A percentile compares a stretch with the other conserved stretches of the same genome.
These are phyloP conservation scores for Gossypium herbaceum DNA, from an alignment of 345 rosid species.

Conservation along the genomic window DNA sequence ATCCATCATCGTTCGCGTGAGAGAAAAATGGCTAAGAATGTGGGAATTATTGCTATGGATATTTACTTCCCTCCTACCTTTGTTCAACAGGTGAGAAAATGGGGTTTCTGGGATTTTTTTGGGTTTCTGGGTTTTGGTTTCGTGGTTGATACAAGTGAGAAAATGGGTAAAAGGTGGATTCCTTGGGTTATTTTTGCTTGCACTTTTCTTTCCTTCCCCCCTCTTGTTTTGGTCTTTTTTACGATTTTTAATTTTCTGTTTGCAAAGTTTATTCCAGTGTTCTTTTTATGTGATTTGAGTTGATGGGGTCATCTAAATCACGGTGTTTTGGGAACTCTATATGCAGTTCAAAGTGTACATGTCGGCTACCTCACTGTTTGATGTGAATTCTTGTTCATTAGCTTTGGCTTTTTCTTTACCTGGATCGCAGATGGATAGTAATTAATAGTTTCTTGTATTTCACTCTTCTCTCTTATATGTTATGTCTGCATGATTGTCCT, in stretches of 20 bases:
- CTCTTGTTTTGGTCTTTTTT: background rate
- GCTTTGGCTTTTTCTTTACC: background rate
- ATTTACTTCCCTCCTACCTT: conserved; percentile 97
- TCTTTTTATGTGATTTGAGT: background rate
- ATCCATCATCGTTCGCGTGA: background rate
- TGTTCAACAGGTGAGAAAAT: conserved; percentile 69
- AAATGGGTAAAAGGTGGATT: conserved; percentile 4
- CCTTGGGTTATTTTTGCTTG: conserved; percentile 6
- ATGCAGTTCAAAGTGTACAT: background rate
- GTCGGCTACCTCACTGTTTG: conserved; percentile 5
- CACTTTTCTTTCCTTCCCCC: background rate
- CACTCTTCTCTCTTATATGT: background rate
- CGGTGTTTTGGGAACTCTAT: background rate
- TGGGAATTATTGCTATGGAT: conserved; percentile 91
- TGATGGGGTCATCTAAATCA: conserved; percentile 9
- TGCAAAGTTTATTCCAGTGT: background rate
- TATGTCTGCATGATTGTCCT: background rate
- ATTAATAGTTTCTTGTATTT: background rate
- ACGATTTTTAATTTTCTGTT: background rate
- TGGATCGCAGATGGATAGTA: background rate
- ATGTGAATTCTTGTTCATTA: background rate
- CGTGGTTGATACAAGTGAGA: background rate
- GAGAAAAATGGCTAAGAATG: conserved; percentile 80
- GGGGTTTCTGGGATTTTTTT: background rate
- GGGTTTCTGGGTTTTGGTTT: background rate